These are phyloP conservation scores for Senna siamea DNA, from an alignment of 306 rosid species.

Conservation along the genomic window DNA sequence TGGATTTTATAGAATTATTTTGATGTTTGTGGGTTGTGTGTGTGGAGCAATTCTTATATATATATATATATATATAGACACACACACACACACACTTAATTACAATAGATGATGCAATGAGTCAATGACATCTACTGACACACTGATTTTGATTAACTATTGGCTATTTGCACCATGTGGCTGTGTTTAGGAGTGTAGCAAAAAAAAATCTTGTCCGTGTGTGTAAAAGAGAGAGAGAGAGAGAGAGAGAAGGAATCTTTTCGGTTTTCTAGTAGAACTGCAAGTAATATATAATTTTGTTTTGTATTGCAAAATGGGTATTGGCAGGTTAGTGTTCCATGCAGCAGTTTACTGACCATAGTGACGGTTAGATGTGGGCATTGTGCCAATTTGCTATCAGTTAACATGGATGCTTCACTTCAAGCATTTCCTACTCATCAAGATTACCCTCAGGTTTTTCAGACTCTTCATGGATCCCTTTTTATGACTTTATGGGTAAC, in stretches of 20 bases:
- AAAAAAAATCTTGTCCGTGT: too few species aligned
- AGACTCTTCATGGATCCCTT: slow-evolving; percentile 4
- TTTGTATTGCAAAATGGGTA: slow-evolving; percentile 32
- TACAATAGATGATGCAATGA: not conserved
- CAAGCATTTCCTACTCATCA: slow-evolving; percentile 64
- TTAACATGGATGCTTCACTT: slow-evolving; percentile 68
- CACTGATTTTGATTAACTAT: not conserved
- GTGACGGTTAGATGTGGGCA: slow-evolving; percentile 99
- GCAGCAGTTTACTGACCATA: slow-evolving; percentile 59
- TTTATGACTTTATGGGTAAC: too few species aligned
- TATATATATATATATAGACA: too few species aligned
- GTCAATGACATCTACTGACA: not conserved
- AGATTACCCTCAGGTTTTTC: slow-evolving; percentile 47
- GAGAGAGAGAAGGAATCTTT: not conserved
- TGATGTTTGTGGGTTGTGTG: not conserved
- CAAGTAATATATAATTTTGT: slow-evolving; percentile 14
- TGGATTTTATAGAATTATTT: not conserved
- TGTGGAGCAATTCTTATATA: not conserved
- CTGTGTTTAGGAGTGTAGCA: too few species aligned
- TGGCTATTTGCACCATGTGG: not conserved
- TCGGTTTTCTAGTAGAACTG: not conserved
- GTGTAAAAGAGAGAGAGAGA: not conserved
- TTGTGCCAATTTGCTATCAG: slow-evolving; percentile 87
- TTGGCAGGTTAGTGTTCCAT: slow-evolving; percentile 94
- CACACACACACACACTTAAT: too few species aligned